Conservation (phyloP, 306 rosid genomes). For the Trifolium dubium region DNA sequence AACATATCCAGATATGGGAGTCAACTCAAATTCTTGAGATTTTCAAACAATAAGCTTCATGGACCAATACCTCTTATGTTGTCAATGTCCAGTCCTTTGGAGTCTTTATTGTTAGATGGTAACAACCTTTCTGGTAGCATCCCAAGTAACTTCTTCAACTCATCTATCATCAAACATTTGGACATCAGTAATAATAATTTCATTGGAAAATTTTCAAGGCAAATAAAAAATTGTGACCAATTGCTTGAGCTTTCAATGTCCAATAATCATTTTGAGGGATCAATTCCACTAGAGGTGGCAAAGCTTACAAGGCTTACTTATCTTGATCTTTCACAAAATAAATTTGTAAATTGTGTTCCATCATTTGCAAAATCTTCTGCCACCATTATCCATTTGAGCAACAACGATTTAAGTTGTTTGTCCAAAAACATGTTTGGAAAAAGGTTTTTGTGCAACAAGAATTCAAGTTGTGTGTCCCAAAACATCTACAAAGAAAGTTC, state of each 20-base stretch:
- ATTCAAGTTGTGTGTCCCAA: too few relatives aligned
- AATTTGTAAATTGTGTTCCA: neutral
- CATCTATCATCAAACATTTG: neutral
- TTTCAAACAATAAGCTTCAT: neutral
- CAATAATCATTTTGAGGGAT: slow-evolving; percentile 35
- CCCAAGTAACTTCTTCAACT: neutral
- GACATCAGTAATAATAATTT: slow-evolving; percentile 29
- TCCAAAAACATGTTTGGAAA: slow-evolving; percentile 11
- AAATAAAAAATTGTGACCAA: neutral
- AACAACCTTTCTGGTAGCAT: neutral
- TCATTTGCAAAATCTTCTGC: neutral
- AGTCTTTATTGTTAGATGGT: neutral
- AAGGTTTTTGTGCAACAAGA: too few relatives aligned
- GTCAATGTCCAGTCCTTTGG: neutral
- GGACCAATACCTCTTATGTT: neutral
- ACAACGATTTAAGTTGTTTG: slow-evolving; percentile 16
- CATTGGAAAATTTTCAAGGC: slow-evolving; percentile 15
- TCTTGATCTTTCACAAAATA: slow-evolving; percentile 28
- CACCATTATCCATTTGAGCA: neutral
- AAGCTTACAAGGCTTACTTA: neutral
- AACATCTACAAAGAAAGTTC: neutral
- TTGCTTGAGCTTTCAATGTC: slow-evolving; percentile 11
- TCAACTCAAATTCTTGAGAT: neutral
- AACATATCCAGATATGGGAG: neutral
- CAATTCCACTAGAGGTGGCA: neutral